Conservation (phyloP, 352 stramenopile genomes). For the Phytophthora lateralis region DNA sequence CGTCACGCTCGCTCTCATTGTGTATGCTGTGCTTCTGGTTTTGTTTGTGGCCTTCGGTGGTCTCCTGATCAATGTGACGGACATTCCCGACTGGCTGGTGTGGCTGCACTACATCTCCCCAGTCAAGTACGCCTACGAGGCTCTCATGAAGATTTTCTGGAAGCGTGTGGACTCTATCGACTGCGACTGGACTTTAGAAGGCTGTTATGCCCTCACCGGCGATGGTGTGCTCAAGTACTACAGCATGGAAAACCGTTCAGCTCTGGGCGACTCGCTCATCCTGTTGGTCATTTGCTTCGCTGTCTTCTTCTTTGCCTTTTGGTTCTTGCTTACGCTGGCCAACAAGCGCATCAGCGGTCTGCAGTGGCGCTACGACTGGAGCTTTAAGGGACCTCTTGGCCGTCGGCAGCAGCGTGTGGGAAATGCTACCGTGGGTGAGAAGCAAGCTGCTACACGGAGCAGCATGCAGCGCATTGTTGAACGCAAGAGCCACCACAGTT, state of each 20-base stretch:
- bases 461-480: conserved; percentile 10
- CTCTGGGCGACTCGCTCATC: conserved; percentile 39
- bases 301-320: conserved; percentile 45
- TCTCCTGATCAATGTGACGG: conserved; percentile 48
- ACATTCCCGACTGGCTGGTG: conserved; percentile 52
- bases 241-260: conserved; percentile 45
- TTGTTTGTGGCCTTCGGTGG: conserved; percentile 52
- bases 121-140: conserved; percentile 56
- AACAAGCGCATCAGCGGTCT: conserved; percentile 31
- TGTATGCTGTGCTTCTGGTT: conserved; percentile 39
- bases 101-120: conserved; percentile 73
- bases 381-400: conserved; percentile 23
- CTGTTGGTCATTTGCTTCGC: conserved; percentile 42
- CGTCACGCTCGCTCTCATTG: conserved; percentile 39
- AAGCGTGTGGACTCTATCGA: conserved; percentile 39
- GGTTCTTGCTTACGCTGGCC: conserved; percentile 32
- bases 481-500: conserved; percentile 18
- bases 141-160: conserved; percentile 60
- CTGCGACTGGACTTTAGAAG: conserved; percentile 35
- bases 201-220: conserved; percentile 43
- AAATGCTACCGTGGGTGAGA: conserved; percentile 9
- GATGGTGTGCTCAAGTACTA: conserved; percentile 53
- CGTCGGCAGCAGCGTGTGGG: conserved; percentile 14
- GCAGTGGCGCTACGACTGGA: conserved; percentile 42
- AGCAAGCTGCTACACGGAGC: conserved; percentile 5